phyloP scores from a whole-genome alignment of 139 green algal genomes.

The Chlamydomonas sp. region DNA sequence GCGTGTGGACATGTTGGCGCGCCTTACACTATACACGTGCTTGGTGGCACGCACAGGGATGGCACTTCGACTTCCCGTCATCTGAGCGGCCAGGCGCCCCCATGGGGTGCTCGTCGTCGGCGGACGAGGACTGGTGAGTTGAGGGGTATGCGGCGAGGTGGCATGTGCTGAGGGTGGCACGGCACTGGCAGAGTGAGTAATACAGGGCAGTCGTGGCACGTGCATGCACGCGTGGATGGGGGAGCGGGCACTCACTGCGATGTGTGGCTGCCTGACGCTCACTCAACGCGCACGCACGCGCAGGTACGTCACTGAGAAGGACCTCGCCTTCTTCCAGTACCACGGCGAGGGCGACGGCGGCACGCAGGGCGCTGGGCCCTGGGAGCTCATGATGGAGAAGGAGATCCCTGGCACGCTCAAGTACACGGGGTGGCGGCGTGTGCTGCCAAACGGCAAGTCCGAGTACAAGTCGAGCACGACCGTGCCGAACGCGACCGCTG shows the following conservation, averaged over 20 bases:
- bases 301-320: conserved; percentile 56
- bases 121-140: conserved; percentile 29
- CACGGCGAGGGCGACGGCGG: conserved; percentile 14
- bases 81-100: not conserved
- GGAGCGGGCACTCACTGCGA: not conserved
- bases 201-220: too few species aligned
- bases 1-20: not conserved
- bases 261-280: not conserved
- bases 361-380: conserved; percentile 35
- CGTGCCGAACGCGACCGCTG: conserved; percentile 52
- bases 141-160: conserved; percentile 8
- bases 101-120: conserved; percentile 3
- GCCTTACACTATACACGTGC: not conserved
- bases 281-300: not conserved
- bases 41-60: conserved; percentile 24
- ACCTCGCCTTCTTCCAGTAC: conserved; percentile 15
- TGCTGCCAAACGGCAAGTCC: conserved; percentile 63
- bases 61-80: conserved; percentile 36
- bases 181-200: not conserved
- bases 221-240: not conserved
- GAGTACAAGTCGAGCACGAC: conserved; percentile 84
- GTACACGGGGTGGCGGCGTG: conserved; percentile 65
- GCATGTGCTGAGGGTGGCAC: not conserved
- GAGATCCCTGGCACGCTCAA: conserved; percentile 40
- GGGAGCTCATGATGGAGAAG: conserved; percentile 66